Evolutionary conservation across 2,329 filamentous ascomycete genomes (phyloP), one percentile per base, ranked within the genome.

Genomic region (Xylariales sp.): DNA sequence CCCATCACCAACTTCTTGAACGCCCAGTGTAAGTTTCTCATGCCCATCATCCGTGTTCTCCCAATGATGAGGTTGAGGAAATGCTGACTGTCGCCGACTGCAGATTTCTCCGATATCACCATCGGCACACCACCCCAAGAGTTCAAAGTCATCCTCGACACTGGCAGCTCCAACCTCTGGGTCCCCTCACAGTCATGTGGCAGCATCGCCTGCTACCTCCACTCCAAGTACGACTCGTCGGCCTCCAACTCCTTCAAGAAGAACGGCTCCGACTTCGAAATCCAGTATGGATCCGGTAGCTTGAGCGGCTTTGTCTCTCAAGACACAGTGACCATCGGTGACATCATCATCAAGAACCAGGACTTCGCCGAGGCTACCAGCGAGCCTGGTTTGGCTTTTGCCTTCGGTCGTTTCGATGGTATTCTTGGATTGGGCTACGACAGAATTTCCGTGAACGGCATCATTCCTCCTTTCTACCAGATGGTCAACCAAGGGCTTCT

Each of bases 121-220:
- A 80, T 98, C 64, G 93, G 93, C 51, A 91, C 84, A 36, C 93
- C 93, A 51, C 84, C 93, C 24, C 93, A 98, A 73, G 77, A 71
- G 54, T 98, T 98, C 82, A 98, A 98, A 80, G 94, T 98, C 53
- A 86, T 98, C 51, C 84, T 98, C 51, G 93, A 98, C 67, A 98
- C 93, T 20, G 93, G 93, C 58, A 96, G 89, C 77, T 97, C 93
- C 65, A 98, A 98, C 76, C 80, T 98, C 50, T 98, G 94, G 94
- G 90, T 98, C 46, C 94, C 94, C 28, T 95, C 90, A 18, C 74
- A 80, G 43, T 76, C 88, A 61, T 98, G 94, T 68, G 83, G 79
- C 61, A 96, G 90, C 61, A 98, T 98, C 61, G 94, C 93, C 51
- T 98, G 93, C 80, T 98, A 91, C 71, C 82, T 98, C 46, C 93